These are phyloP conservation scores for Xylaria sp. DNA, from an alignment of 2,329 filamentous ascomycete genomes.

Conservation along the genomic window DNA sequence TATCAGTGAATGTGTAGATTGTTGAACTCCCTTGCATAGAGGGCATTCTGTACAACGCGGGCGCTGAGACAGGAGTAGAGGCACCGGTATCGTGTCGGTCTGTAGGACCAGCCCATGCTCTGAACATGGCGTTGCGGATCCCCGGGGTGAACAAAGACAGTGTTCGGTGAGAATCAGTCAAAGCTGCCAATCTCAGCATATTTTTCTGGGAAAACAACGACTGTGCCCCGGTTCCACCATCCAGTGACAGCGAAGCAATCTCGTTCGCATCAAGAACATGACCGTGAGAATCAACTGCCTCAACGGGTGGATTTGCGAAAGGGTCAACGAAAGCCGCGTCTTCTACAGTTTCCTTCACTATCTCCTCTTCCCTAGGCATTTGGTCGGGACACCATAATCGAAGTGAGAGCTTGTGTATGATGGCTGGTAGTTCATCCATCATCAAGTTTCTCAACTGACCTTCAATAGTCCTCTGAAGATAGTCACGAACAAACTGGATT, in stretches of 20 bases:
- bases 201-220: constrained; percentile 97
- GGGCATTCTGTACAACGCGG: constrained; percentile 65
- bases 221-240: constrained; percentile 80
- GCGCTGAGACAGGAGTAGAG: constrained; percentile 55
- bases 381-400: constrained; percentile 91
- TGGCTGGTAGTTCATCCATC: constrained; percentile 97
- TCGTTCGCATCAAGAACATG: constrained; percentile 77
- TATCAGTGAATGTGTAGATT: constrained; percentile 76
- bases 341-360: constrained; percentile 53
- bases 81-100: constrained; percentile 68
- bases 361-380: constrained; percentile 67
- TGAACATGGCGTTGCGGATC: constrained; percentile 88
- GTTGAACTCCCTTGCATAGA: constrained; percentile 65
- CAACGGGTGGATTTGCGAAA: constrained; percentile 78
- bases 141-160: constrained; percentile 89
- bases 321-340: constrained; percentile 74
- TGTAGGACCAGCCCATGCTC: constrained; percentile 83
- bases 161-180: constrained; percentile 88
- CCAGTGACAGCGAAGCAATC: constrained; percentile 77
- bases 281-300: constrained; percentile 81
- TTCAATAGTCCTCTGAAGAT: constrained; percentile 95
- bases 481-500: constrained; percentile 97
- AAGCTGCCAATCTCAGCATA: constrained; percentile 76
- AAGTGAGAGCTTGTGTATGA: constrained; percentile 90
- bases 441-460: constrained; percentile 89